These are phyloP conservation scores for Geotrichum reessii DNA, from an alignment of 1,139 yeast species.

Conservation along the genomic window DNA sequence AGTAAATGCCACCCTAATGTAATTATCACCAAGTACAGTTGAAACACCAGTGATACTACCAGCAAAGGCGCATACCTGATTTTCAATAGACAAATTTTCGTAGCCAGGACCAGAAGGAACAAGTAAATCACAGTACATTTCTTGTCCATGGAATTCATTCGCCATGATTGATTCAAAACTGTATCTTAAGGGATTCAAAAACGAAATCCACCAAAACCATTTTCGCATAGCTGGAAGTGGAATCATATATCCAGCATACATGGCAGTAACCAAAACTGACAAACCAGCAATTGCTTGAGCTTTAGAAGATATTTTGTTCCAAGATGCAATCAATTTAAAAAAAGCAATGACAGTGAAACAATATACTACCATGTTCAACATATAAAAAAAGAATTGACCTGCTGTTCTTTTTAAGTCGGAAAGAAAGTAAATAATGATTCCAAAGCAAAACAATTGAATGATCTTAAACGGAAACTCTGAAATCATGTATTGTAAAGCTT, in stretches of 20 bases:
- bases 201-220: conserved; percentile 50
- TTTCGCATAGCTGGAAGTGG: conserved; percentile 46
- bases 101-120: conserved; percentile 39
- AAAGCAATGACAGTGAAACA: conserved; percentile 47
- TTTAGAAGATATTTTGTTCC: conserved; percentile 48
- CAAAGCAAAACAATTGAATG: conserved; percentile 33
- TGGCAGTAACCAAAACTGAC: conserved; percentile 37
- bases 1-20: conserved; percentile 35
- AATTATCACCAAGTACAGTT: conserved; percentile 42
- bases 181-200: conserved; percentile 45
- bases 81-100: conserved; percentile 32
- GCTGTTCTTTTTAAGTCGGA: conserved; percentile 38
- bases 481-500: conserved; percentile 38
- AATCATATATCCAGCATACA: conserved; percentile 40
- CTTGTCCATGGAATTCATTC: conserved; percentile 43
- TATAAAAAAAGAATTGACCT: conserved; percentile 39
- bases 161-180: conserved; percentile 43
- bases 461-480: conserved; percentile 38
- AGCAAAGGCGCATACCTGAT: conserved; percentile 41
- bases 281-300: conserved; percentile 58
- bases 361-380: conserved; percentile 35
- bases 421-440: conserved; percentile 39
- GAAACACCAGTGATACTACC: conserved; percentile 40
- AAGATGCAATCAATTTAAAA: conserved; percentile 55
- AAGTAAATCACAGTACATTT: conserved; percentile 36